A percentile compares a stretch with the other conserved stretches of the same genome.
phyloP scores from a whole-genome alignment of 495 filamentous ascomycete genomes.

The Neurospora intermedia region DNA sequence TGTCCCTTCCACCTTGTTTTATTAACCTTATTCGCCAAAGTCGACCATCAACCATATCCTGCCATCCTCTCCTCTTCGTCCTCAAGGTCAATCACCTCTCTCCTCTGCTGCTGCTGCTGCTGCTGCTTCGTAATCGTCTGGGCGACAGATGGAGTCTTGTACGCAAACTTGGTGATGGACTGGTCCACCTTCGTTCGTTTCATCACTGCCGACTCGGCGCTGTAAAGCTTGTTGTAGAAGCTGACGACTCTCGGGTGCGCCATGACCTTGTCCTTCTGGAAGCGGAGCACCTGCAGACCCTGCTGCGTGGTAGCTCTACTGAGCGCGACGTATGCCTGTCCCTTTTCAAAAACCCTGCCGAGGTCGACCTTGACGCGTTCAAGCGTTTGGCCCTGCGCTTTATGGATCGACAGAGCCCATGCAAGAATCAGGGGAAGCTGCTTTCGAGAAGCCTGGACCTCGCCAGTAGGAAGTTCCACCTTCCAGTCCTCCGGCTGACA shows the following conservation, averaged over 20 bases:
- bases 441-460: conserved; percentile 73
- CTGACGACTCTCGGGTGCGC: conserved; percentile 76
- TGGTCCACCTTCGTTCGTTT: conserved; percentile 14
- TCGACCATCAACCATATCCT: conserved; percentile 22
- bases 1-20: not conserved
- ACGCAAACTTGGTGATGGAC: conserved; percentile 20
- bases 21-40: not conserved
- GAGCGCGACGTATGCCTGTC: conserved; percentile 77
- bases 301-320: conserved; percentile 77
- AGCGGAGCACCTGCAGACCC: conserved; percentile 80
- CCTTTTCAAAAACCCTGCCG: conserved; percentile 88
- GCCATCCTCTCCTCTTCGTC: conserved; percentile 31
- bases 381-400: conserved; percentile 93
- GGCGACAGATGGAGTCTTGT: conserved; percentile 1
- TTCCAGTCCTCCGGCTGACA: conserved; percentile 88
- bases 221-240: conserved; percentile 76
- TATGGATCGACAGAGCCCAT: conserved; percentile 96
- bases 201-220: conserved; percentile 34
- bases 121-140: not conserved
- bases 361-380: conserved; percentile 93
- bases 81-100: conserved; percentile 10
- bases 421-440: conserved; percentile 85
- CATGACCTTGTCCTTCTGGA: conserved; percentile 87
- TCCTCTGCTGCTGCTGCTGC: not conserved
- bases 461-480: conserved; percentile 89